Conservation (phyloP, 768 basidiomycete species). For the Suillus americanus region DNA sequence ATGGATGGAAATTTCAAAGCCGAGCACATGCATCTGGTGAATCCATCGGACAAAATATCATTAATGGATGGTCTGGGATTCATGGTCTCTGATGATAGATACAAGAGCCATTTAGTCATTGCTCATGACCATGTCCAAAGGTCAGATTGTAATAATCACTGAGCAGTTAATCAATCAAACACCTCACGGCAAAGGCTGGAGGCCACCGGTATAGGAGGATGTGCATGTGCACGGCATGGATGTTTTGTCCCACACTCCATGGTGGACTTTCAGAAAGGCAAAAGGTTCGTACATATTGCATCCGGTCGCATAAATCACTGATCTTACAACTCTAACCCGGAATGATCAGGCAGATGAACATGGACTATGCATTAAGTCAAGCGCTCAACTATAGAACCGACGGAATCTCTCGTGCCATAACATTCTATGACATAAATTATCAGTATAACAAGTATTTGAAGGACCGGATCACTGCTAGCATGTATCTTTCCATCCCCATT, state of each 20-base stretch:
- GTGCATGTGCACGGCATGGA: constrained; percentile 33
- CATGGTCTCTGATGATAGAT: no score
- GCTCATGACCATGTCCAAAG: constrained; percentile 6
- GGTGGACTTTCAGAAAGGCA: constrained; percentile 34
- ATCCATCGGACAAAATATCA: no score
- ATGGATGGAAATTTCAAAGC: no score
- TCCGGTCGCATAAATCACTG: not conserved
- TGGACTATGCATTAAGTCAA: constrained; percentile 27
- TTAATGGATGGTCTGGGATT: no score
- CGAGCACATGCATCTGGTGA: no score
- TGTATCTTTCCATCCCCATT: not conserved
- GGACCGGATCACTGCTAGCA: not conserved
- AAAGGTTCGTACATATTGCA: constrained; percentile 18
- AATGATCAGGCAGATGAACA: constrained; percentile 26
- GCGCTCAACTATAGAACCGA: constrained; percentile 16
- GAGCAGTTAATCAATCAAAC: constrained; percentile 18
- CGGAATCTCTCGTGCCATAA: not conserved
- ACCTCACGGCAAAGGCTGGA: constrained; percentile 16
- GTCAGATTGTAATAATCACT: constrained; percentile 17
- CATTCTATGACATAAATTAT: constrained; percentile 33
- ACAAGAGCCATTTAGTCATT: not conserved
- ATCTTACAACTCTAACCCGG: not conserved
- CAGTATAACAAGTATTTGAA: constrained; percentile 21
- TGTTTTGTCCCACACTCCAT: constrained; percentile 29
- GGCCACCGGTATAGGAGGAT: constrained; percentile 29